Evolutionary conservation across 2,329 filamentous ascomycete genomes (phyloP).

Genomic region (Niveomyces coronatus): DNA sequence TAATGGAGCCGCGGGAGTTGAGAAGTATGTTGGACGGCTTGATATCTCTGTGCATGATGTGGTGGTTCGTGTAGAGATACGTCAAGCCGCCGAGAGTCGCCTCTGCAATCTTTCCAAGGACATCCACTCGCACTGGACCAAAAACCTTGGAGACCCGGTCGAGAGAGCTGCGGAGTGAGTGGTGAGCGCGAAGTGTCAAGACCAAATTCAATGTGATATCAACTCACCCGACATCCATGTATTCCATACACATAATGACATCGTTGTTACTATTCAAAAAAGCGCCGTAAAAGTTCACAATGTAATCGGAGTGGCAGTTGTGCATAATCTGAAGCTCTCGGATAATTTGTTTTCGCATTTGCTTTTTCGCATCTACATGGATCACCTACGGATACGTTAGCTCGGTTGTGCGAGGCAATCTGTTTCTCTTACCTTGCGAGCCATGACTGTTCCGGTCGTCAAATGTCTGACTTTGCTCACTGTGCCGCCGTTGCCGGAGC

Average conservation of each 20-base stretch:
- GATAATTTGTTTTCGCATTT: conserved; percentile 93
- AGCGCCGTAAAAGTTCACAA: conserved; percentile 95
- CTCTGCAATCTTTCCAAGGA: conserved; percentile 94
- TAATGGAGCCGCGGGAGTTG: conserved; percentile 89
- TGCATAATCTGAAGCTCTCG: conserved; percentile 98
- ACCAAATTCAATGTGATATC: background rate
- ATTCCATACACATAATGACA: conserved; percentile 99
- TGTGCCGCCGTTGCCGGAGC: conserved; percentile 91
- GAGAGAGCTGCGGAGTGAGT: conserved; percentile 54
- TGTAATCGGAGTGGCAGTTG: conserved; percentile 91
- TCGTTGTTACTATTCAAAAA: conserved; percentile 95
- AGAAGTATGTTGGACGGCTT: conserved; percentile 97
- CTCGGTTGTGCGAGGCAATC: background rate
- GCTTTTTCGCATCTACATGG: conserved; percentile 94
- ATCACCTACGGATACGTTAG: conserved; percentile 58
- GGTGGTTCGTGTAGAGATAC: conserved; percentile 89
- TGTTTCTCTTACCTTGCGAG: conserved; percentile 64
- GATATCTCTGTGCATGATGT: conserved; percentile 98
- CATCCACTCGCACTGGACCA: conserved; percentile 88
- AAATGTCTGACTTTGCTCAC: conserved; percentile 97
- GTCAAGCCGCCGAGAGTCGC: conserved; percentile 86
- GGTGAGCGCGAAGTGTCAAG: background rate
- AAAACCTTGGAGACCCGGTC: conserved; percentile 92
- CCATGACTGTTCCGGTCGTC: conserved; percentile 93
- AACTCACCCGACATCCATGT: conserved; percentile 95